Conservation (phyloP, 805 yeast species). For the Yueomyces sinensis region DNA sequence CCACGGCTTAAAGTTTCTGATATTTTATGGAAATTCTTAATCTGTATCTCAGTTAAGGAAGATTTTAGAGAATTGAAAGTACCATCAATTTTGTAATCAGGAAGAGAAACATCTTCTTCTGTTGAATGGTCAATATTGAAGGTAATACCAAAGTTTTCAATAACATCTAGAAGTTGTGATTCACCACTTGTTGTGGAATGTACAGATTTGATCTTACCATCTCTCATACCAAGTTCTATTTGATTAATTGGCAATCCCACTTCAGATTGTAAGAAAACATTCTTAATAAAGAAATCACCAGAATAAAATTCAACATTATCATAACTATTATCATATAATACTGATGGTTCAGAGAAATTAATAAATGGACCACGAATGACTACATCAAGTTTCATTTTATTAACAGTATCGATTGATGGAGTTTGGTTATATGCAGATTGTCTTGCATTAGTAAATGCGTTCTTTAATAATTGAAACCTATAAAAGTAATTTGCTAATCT, state of each 20-base stretch:
- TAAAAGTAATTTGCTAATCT: conserved; percentile 53
- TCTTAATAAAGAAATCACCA: conserved; percentile 70
- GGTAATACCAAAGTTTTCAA: conserved; percentile 48
- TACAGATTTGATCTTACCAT: conserved; percentile 53
- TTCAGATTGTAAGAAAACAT: conserved; percentile 33
- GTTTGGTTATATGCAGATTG: conserved; percentile 82
- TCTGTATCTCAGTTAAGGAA: conserved; percentile 63
- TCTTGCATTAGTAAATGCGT: conserved; percentile 78
- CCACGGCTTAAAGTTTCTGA: conserved; percentile 43
- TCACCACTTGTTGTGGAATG: conserved; percentile 35
- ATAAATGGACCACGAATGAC: conserved; percentile 70
- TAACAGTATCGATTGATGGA: conserved; percentile 37
- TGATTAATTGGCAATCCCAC: conserved; percentile 31
- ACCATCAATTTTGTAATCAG: conserved; percentile 42
- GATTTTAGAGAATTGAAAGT: conserved; percentile 39
- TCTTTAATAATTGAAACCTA: conserved; percentile 75
- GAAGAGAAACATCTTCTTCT: conserved; percentile 23
- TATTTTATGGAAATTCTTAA: conserved; percentile 42
- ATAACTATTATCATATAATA: conserved; percentile 28
- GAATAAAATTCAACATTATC: conserved; percentile 59
- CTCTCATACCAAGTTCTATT: conserved; percentile 56
- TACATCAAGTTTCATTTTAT: conserved; percentile 56
- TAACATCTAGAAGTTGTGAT: conserved; percentile 46
- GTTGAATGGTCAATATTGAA: conserved; percentile 48
- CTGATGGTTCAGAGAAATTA: conserved; percentile 53